Conservation (phyloP, 2,329 filamentous ascomycete genomes). For the Verticillium isaacii region DNA sequence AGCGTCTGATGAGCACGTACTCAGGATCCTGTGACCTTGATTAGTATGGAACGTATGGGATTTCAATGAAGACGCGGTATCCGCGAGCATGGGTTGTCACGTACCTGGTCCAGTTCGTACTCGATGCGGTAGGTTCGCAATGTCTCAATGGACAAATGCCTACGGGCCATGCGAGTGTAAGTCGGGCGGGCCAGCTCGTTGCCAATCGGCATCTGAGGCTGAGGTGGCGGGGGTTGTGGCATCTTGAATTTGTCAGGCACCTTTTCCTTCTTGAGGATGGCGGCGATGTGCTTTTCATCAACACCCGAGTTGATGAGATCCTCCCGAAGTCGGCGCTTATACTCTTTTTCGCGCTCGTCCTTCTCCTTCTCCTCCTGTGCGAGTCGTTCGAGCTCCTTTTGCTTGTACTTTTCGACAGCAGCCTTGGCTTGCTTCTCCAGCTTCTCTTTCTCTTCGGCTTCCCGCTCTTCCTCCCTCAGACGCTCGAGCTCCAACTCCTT, state of each 20-base stretch:
- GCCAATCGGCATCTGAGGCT: not conserved
- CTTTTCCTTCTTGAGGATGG: slow-evolving; percentile 54
- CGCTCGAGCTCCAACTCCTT: slow-evolving; percentile 45
- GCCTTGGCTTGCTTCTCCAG: slow-evolving; percentile 43
- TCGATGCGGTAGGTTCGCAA: slow-evolving; percentile 51
- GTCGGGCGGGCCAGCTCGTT: slow-evolving; percentile 36
- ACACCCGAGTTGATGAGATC: slow-evolving; percentile 55
- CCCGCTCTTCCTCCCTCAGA: slow-evolving; percentile 39
- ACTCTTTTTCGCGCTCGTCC: slow-evolving; percentile 47
- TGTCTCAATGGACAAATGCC: slow-evolving; percentile 59
- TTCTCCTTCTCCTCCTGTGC: slow-evolving; percentile 42
- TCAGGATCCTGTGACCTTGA: slow-evolving; percentile 50
- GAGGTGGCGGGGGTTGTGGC: not conserved
- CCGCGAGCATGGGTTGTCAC: slow-evolving; percentile 16
- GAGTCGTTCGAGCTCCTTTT: slow-evolving; percentile 40
- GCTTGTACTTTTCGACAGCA: slow-evolving; percentile 47
- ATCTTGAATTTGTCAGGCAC: slow-evolving; percentile 22
- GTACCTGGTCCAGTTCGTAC: slow-evolving; percentile 52
- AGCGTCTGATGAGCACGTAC: slow-evolving; percentile 68
- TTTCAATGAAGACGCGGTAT: not conserved
- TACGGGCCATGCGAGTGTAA: slow-evolving; percentile 60
- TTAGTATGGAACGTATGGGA: not conserved
- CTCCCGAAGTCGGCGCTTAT: slow-evolving; percentile 50
- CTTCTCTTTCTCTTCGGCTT: slow-evolving; percentile 36
- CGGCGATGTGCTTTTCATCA: slow-evolving; percentile 53